These are phyloP conservation scores for Scenedesmus sp. DNA, from an alignment of 163 green algal genomes.

Conservation along the genomic window DNA sequence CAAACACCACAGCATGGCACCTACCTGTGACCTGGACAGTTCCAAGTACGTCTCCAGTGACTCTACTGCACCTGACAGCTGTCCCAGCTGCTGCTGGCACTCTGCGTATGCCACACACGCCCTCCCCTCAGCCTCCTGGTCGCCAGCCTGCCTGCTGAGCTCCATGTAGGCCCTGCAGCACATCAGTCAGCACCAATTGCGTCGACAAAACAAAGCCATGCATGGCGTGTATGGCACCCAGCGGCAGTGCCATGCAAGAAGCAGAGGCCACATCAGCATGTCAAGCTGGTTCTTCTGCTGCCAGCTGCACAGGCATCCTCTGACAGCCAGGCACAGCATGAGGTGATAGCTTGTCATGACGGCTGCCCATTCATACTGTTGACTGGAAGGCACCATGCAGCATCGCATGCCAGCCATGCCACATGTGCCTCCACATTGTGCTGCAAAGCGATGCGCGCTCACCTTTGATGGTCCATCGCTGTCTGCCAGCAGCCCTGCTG, in stretches of 20 bases:
- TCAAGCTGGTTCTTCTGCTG: too few species aligned
- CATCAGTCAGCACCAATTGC: not conserved
- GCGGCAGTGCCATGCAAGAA: too few species aligned
- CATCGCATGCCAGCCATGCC: not conserved
- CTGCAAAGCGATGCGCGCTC: not conserved
- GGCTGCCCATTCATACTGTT: not conserved
- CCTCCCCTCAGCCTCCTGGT: constrained; percentile 56
- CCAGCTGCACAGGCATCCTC: too few species aligned
- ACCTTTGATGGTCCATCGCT: constrained; percentile 50
- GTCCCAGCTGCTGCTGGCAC: constrained; percentile 72
- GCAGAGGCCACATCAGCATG: too few species aligned
- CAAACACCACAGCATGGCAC: not conserved
- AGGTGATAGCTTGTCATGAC: too few species aligned
- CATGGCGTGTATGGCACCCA: not conserved
- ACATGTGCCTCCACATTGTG: not conserved
- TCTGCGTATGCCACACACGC: constrained; percentile 66
- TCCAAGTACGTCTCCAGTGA: constrained; percentile 76
- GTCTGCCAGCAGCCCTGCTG: constrained; percentile 61
- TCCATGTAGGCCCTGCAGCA: constrained; percentile 49
- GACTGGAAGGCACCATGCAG: not conserved
- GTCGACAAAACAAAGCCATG: not conserved
- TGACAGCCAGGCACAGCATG: too few species aligned
- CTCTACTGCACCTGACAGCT: constrained; percentile 66
- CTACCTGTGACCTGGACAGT: constrained; percentile 42
- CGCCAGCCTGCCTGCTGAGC: constrained; percentile 48